These are phyloP conservation scores for Entomophthora muscae DNA, from an alignment of 371 early-diverging fungal species.

Conservation along the genomic window DNA sequence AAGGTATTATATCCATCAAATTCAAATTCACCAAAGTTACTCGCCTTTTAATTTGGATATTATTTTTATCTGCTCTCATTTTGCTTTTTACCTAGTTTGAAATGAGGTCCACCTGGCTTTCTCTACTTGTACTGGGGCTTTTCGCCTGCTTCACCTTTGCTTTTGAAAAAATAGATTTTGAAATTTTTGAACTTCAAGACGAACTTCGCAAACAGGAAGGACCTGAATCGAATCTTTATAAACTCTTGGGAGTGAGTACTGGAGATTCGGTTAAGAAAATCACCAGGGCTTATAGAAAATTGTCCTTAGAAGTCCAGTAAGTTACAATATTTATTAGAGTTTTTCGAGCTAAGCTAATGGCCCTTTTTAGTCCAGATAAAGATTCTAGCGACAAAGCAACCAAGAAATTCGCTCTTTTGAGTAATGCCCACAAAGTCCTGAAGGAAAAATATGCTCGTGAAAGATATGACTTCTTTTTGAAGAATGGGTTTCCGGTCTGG, in stretches of 20 bases:
- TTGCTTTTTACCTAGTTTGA: too few relatives aligned
- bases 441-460: constrained; percentile 43
- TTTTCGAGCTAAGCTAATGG: neutral
- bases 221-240: constrained; percentile 36
- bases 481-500: constrained; percentile 80
- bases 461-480: constrained; percentile 66
- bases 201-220: constrained; percentile 48
- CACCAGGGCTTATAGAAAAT: constrained; percentile 69
- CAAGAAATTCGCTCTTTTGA: constrained; percentile 44
- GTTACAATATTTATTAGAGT: constrained; percentile 9
- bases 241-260: constrained; percentile 34
- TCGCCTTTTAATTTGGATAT: too few relatives aligned
- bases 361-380: constrained; percentile 48
- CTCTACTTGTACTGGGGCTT: too few relatives aligned
- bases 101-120: too few relatives aligned
- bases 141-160: neutral
- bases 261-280: constrained; percentile 55
- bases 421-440: constrained; percentile 45
- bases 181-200: constrained; percentile 71
- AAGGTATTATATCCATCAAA: too few relatives aligned
- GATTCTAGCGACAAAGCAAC: constrained; percentile 28
- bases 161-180: constrained; percentile 29
- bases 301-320: constrained; percentile 84
- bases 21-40: too few relatives aligned
- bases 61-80: too few relatives aligned